Percentiles rank a stretch among this genome's conserved stretches.
phyloP scores from a whole-genome alignment of 2,329 filamentous ascomycete species.

The Incumbomyces lentus region DNA sequence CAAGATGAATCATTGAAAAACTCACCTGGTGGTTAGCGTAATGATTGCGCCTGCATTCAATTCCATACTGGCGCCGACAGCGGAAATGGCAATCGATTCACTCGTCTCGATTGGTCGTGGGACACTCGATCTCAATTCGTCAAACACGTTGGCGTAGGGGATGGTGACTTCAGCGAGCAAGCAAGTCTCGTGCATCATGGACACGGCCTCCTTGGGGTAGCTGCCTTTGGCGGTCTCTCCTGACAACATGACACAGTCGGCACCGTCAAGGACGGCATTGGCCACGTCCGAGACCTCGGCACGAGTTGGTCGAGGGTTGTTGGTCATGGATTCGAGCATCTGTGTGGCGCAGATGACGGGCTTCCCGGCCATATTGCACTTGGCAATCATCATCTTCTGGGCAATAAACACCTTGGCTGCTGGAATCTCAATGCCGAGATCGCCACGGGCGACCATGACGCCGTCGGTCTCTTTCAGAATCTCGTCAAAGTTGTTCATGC shows the following conservation, averaged over 20 bases:
- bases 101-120: constrained; percentile 75
- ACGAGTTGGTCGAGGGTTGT: constrained; percentile 95
- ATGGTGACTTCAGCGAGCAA: constrained; percentile 95
- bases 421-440: constrained; percentile 96
- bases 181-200: constrained; percentile 97
- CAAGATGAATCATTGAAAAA: constrained; percentile 1
- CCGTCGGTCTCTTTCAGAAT: constrained; percentile 93
- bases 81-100: constrained; percentile 94
- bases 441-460: constrained; percentile 99
- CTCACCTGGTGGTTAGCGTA: constrained; percentile 78
- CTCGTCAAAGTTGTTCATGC: constrained; percentile 98
- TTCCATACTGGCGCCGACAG: constrained; percentile 89
- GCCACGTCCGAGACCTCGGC: constrained; percentile 98
- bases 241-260: constrained; percentile 99
- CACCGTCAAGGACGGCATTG: constrained; percentile 93
- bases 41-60: constrained; percentile 94
- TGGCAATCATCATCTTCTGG: constrained; percentile 99
- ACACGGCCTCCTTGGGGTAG: constrained; percentile 86
- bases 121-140: constrained; percentile 79
- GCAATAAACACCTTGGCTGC: constrained; percentile 97
- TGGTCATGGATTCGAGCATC: constrained; percentile 99
- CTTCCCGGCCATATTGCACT: constrained; percentile 99
- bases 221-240: constrained; percentile 97
- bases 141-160: constrained; percentile 91
- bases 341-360: constrained; percentile 97